Evolutionary conservation across 176 grass and related monocot species (phyloP).

Genomic region (maize (Zea mays)): Zm-B73-REFERENCE-NAM-5.0 NC_050097.1:196808001-196808500

Average conservation of each 20-base stretch:
- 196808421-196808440: slow-evolving; percentile 16
- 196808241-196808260: not conserved
- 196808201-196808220: not conserved
- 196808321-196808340: not conserved
- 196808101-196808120: not conserved
- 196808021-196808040: not conserved
- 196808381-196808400: slow-evolving; percentile 9
- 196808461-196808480: not conserved
- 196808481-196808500: slow-evolving; percentile 18
- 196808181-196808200: not conserved
- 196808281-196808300: not conserved
- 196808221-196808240: slow-evolving; percentile 21
- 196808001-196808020: not conserved
- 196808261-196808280: slow-evolving; percentile 11
- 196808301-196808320: not conserved
- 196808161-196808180: not conserved
- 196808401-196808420: slow-evolving; percentile 16
- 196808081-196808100: not conserved
- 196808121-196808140: not conserved
- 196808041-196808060: not conserved
- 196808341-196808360: not conserved
- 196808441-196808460: not conserved
- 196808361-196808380: not conserved
- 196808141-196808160: not conserved
- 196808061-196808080: not conserved